These are phyloP conservation scores for Plasmodium vinckei DNA, from an alignment of 169 alveolate species.

Conservation along the genomic window DNA sequence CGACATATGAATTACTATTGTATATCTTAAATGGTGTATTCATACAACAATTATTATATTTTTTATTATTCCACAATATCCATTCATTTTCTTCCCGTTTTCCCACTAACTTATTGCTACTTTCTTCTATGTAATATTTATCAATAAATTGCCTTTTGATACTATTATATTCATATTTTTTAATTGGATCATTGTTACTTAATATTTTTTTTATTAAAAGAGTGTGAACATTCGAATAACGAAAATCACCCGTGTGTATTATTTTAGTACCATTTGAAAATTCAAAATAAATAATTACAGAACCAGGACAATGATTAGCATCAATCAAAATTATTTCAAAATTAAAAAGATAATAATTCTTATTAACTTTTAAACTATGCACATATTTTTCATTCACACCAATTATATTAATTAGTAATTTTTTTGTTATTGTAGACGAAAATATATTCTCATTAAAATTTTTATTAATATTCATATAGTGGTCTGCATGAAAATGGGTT, in stretches of 20 bases:
- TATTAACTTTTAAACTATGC: conserved; percentile 70
- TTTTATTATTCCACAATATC: conserved; percentile 21
- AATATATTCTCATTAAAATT: conserved; percentile 50
- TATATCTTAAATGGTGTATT: conserved; percentile 25
- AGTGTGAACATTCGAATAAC: conserved; percentile 72
- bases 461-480: conserved; percentile 62
- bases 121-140: conserved; percentile 3
- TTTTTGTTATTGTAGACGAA: conserved; percentile 55
- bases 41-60: conserved; percentile 9
- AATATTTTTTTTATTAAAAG: conserved; percentile 64
- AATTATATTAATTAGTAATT: conserved; percentile 48
- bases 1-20: conserved; percentile 23
- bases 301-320: conserved; percentile 78
- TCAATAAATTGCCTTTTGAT: neutral
- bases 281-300: conserved; percentile 69
- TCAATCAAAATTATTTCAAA: conserved; percentile 64
- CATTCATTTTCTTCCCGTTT: neutral
- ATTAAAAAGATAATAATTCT: conserved; percentile 56
- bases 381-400: conserved; percentile 68
- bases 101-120: neutral
- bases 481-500: conserved; percentile 77
- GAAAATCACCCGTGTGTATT: conserved; percentile 76
- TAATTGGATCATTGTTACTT: neutral
- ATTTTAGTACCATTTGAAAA: conserved; percentile 71
- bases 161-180: neutral